Base-by-base conservation (phyloP, 352 stramenopile species). In the Pythium guiyangense region DNA sequence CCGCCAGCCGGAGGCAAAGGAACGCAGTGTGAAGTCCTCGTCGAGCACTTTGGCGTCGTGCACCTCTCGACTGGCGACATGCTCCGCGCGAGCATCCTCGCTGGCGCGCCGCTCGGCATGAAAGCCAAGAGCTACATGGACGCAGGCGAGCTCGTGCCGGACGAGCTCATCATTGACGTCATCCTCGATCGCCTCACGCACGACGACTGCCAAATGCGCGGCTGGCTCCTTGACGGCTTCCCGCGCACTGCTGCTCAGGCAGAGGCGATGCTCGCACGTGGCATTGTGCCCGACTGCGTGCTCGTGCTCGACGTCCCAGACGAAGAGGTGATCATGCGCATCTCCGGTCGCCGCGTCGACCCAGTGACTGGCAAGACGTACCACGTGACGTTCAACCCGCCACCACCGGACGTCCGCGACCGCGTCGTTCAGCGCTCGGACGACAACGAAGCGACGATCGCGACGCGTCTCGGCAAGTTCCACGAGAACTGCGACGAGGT, bases 321-420 rank as follows among this genome's bases (percentile, higher is more conserved):
- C 64, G 77, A 91, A 6, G 88, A 98, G 49, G 84, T 99, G 2
- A 83, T 98, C 57, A 84, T 95, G 60, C 90, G 96, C 35, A 98
- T 99, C 70, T 97, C 92, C 14, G 96, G 96, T 54, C 84, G 96
- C 17, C 96, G 95, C 49, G 96, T 99, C 34, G 94, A 99, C 67
- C 90, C 90, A 20, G 70, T 71, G 6, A 97, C 79, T 6, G 93
- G 94, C 52, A 92, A 93, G 59, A 98, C 88, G 4, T 99, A 99
- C 75, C 96, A 99, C 67, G 71, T 98, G 14, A 94, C 96, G 61
- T 98, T 97, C 71, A 97, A 97, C 57, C 93, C 94, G 20, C 96
- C 96, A 9, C 73, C 78, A 1, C 45, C 46, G 6, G 83, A 82
- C n/a, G 70, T 80, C 34, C 88, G 58, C 34, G 69, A 62, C 65